These are phyloP conservation scores for Ulota crispa DNA, from an alignment of 225 moss, liverwort and hornwort genomes.

Conservation along the genomic window DNA sequence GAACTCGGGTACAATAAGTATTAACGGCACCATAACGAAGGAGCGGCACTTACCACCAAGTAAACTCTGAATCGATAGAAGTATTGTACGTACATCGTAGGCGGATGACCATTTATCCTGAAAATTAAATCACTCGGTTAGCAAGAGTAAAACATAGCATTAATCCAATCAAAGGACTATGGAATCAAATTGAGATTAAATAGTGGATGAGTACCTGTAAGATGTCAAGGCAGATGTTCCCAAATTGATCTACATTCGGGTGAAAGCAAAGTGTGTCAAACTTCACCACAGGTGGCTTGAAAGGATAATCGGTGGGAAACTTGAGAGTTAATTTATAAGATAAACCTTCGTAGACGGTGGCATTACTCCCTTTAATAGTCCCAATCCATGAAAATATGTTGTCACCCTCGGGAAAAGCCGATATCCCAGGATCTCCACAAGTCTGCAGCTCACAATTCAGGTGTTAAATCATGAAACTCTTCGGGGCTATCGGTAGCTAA, in stretches of 20 bases:
- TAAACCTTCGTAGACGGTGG: constrained; percentile 85
- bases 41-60: constrained; percentile 62
- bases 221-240: constrained; percentile 97
- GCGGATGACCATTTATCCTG: constrained; percentile 99
- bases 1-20: rapidly evolving
- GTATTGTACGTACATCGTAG: constrained; percentile 89
- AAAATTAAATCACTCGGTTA: background rate
- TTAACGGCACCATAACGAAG: background rate
- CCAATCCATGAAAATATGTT: constrained; percentile 96
- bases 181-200: background rate
- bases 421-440: constrained; percentile 93
- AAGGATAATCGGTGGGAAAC: constrained; percentile 96
- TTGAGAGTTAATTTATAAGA: constrained; percentile 75
- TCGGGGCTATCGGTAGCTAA: background rate
- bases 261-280: constrained; percentile 93
- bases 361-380: constrained; percentile 85
- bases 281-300: constrained; percentile 91
- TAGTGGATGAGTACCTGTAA: constrained; percentile 59
- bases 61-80: constrained; percentile 93
- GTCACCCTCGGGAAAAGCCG: constrained; percentile 96
- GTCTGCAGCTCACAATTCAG: constrained; percentile 42
- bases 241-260: constrained; percentile 95
- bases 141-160: background rate
- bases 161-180: no score
- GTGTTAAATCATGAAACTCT: background rate